A percentile compares a stretch with the other conserved stretches of the same genome.
These are phyloP conservation scores for Epichloe gansuensis DNA, from an alignment of 2,329 filamentous ascomycete species.

Conservation along the genomic window DNA sequence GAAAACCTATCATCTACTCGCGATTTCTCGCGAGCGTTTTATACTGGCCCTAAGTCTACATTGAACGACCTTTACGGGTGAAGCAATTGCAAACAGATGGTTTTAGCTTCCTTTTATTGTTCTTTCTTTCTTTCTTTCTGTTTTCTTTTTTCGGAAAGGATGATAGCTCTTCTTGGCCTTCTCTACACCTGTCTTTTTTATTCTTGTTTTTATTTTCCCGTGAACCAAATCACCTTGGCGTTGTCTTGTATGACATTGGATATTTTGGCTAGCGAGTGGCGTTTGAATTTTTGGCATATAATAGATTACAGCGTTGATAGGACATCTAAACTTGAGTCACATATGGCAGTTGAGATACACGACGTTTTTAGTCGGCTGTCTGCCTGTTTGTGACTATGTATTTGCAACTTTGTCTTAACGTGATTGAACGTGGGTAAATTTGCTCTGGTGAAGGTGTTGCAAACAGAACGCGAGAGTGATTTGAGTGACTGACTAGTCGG, in stretches of 20 bases:
- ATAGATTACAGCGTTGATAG: background rate
- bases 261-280: background rate
- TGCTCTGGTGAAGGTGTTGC: background rate
- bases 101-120: too few relatives aligned
- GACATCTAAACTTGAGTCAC: background rate
- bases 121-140: too few relatives aligned
- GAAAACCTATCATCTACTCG: too few relatives aligned
- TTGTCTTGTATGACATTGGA: background rate
- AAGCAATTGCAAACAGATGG: too few relatives aligned
- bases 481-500: background rate
- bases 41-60: too few relatives aligned
- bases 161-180: too few relatives aligned
- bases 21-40: too few relatives aligned
- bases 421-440: background rate
- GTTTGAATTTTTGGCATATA: slow-evolving; percentile 3
- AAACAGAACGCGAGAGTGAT: background rate
- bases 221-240: background rate
- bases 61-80: too few relatives aligned
- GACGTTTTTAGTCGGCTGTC: too few relatives aligned
- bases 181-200: background rate
- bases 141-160: too few relatives aligned
- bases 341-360: background rate
- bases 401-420: background rate
- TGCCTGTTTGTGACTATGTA: too few relatives aligned
- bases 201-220: background rate